phyloP scores from a whole-genome alignment of 768 basidiomycete species.

The Neoboletus subvelutipes region DNA sequence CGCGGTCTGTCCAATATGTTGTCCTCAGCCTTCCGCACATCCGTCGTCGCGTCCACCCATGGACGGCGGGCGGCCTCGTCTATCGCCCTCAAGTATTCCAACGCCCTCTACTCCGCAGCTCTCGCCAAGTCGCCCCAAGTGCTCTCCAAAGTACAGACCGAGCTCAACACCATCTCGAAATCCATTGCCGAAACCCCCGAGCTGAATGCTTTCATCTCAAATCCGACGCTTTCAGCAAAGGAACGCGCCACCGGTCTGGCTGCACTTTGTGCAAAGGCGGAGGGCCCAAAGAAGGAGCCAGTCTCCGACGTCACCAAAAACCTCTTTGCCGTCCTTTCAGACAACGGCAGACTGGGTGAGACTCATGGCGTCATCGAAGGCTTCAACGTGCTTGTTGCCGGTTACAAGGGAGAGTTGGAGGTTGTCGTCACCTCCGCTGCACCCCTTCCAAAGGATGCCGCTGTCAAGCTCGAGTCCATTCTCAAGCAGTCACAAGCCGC shows the following conservation, averaged over 20 bases:
- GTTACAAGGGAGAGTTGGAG: conserved; percentile 90
- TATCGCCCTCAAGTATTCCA: conserved; percentile 83
- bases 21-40: conserved; percentile 53
- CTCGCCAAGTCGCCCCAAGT: conserved; percentile 79
- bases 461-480: conserved; percentile 75
- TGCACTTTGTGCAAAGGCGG: conserved; percentile 64
- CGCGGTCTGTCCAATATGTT: conserved; percentile 45
- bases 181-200: conserved; percentile 67
- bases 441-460: conserved; percentile 73
- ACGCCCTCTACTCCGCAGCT: conserved; percentile 77
- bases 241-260: conserved; percentile 73
- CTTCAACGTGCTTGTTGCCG: conserved; percentile 85
- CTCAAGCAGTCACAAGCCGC: conserved; percentile 87
- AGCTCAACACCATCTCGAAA: conserved; percentile 69
- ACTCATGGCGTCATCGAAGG: conserved; percentile 84
- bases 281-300: conserved; percentile 70
- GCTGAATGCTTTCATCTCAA: conserved; percentile 70
- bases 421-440: conserved; percentile 88
- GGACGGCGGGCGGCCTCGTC: conserved; percentile 69
- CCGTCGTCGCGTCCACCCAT: conserved; percentile 38
- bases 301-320: conserved; percentile 89
- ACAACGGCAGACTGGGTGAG: conserved; percentile 90
- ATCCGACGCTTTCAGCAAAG: conserved; percentile 85
- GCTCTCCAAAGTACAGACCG: conserved; percentile 83
- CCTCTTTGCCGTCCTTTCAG: conserved; percentile 83